Conservation (phyloP, 2,329 filamentous ascomycete species). For the Microdochium nivale region DNA sequence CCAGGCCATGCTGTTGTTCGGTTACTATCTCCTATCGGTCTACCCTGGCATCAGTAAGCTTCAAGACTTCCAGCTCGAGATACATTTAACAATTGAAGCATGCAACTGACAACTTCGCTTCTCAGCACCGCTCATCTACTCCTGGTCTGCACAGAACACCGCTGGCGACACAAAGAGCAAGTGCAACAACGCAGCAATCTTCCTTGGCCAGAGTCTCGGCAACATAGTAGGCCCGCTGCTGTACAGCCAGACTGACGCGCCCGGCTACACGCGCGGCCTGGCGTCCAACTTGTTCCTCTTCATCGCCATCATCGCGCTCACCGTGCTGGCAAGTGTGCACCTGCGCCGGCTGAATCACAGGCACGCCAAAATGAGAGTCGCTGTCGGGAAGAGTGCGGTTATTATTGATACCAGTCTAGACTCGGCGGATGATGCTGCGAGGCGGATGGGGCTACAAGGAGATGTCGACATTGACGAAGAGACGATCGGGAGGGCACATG, state of each 20-base stretch:
- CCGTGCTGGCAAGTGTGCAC: conserved; percentile 19
- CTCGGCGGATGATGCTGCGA: conserved; percentile 31
- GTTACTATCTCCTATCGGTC: conserved; percentile 35
- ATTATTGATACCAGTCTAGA: conserved; percentile 53
- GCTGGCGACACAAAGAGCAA: conserved; percentile 65
- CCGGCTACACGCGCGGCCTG: conserved; percentile 47
- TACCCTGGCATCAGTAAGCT: conserved; percentile 44
- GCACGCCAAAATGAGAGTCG: conserved; percentile 28
- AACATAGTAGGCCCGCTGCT: conserved; percentile 60
- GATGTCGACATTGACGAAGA: conserved; percentile 9
- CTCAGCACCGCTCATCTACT: conserved; percentile 49
- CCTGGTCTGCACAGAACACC: conserved; percentile 54
- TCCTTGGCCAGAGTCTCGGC: conserved; percentile 56
- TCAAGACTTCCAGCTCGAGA: not conserved
- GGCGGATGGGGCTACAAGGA: conserved; percentile 23
- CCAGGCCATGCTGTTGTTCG: conserved; percentile 28
- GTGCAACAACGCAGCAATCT: conserved; percentile 53
- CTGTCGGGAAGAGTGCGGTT: conserved; percentile 49
- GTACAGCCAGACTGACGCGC: conserved; percentile 51
- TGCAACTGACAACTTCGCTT: conserved; percentile 6
- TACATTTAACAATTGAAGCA: not conserved
- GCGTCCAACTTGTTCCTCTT: conserved; percentile 54
- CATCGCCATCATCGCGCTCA: conserved; percentile 45
- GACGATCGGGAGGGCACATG: not conserved
- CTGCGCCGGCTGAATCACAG: conserved; percentile 9